Base-by-base conservation (phyloP, 2,329 filamentous ascomycete genomes). In the Colletotrichum cuscutae region DNA sequence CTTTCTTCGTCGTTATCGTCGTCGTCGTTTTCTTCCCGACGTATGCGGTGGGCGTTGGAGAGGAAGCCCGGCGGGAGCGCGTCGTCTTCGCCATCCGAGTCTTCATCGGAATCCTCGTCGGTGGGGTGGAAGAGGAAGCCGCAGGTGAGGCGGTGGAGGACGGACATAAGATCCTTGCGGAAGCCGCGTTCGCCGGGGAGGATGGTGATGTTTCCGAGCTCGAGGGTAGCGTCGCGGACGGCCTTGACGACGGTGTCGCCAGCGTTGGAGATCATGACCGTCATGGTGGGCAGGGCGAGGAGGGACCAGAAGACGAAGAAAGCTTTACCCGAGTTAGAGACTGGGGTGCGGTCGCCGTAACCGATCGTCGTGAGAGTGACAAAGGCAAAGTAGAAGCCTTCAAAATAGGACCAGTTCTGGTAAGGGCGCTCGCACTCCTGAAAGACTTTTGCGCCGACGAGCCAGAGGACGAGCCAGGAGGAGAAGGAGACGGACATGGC, bases 241-340 rank as follows among this genome's bases (percentile, higher is more conserved):
- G 84, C 82, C 76, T 89, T 90, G 58, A 98, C 92, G 24, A 98
- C 89, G 0, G 95, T 98, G 77, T 97, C 93, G 28, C 93, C 94
- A 72, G 97, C 93, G 76, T 95, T 93, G 12, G 91, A 93, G 75
- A 97, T 93, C 13, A 98, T 88, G 22, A 97, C 92, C 0, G 95
- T 97, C 89, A 95, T 95, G 2, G 94, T 95, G 0, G 95, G 95
- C 3, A 98, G 87, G 0, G 95, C 95, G 30, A 98, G 88, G 1
- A 98, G 81, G 15, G 92, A 94, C 95, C 95, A 98, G 68, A 98
- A 92, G n/a, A 98, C 94, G 77, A 97, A 98, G 80, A 98, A 97
- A 0, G 94, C 90, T 67, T 94, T 92, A 1, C 94, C 94, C 0
- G 91, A 88, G 75, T 95, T 95, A 2, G 92, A 94, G n/a, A 91